Conservation (phyloP, 148 eudicot genomes). For the Camellia granthamiana region DNA sequence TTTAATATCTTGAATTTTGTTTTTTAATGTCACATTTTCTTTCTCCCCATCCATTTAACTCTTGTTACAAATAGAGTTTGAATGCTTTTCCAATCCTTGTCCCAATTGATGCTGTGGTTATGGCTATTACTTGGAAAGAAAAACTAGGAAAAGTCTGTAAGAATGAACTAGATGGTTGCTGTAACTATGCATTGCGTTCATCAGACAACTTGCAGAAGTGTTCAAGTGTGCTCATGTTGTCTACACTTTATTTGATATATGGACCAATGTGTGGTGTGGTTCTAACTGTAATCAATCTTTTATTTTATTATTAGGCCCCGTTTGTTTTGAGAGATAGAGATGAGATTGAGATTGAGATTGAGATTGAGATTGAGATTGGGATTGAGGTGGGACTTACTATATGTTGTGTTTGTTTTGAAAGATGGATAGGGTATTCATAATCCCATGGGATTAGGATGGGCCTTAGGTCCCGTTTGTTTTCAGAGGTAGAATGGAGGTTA, state of each 20-base stretch:
- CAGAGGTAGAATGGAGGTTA: no score
- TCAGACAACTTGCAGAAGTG: not conserved
- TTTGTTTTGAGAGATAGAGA: no score
- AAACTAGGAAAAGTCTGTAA: not conserved
- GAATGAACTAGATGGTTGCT: not conserved
- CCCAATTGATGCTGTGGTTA: not conserved
- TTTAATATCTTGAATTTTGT: not conserved
- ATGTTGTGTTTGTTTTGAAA: no score
- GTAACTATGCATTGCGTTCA: not conserved
- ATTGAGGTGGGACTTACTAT: no score
- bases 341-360: no score
- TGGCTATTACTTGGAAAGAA: not conserved
- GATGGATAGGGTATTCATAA: no score
- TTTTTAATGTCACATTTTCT: not conserved
- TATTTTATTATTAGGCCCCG: no score
- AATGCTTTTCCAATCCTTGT: not conserved
- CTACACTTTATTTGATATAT: not conserved
- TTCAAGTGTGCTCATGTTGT: not conserved
- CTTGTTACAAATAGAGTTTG: not conserved
- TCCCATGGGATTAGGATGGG: no score
- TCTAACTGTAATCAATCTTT: no score
- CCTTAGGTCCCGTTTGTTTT: no score
- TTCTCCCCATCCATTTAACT: not conserved
- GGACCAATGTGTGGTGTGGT: not conserved
- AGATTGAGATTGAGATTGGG: no score